Conservation (phyloP, 805 yeast species). For the Candida sphagnicola region DNA sequence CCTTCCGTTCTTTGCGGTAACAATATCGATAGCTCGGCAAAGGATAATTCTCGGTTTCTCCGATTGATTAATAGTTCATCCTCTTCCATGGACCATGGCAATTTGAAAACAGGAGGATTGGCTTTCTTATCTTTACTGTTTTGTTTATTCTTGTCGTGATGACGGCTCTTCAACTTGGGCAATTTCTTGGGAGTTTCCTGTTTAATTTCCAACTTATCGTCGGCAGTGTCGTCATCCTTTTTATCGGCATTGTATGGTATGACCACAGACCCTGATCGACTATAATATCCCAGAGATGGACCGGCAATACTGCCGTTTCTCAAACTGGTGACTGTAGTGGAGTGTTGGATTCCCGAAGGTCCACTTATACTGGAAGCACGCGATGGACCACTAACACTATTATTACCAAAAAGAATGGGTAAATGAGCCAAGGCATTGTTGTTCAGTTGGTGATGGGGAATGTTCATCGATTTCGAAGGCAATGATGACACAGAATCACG, state of each 20-base stretch:
- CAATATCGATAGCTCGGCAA: constrained; percentile 70
- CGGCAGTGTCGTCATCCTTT: constrained; percentile 19
- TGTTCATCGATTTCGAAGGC: constrained; percentile 44
- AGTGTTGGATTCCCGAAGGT: constrained; percentile 30
- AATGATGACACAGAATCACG: constrained; percentile 39
- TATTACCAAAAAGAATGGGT: constrained; percentile 40
- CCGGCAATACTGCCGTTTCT: constrained; percentile 38
- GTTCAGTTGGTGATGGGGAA: constrained; percentile 42
- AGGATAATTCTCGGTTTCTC: constrained; percentile 53
- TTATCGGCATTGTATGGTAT: constrained; percentile 29
- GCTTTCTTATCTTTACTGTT: constrained; percentile 4
- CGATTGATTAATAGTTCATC: constrained; percentile 61
- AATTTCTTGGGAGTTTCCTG: constrained; percentile 2
- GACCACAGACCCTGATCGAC: constrained; percentile 36
- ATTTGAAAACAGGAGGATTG: constrained; percentile 18
- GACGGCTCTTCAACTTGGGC: constrained; percentile 6
- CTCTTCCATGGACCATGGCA: constrained; percentile 62
- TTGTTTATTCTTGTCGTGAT: constrained; percentile 2
- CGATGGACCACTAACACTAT: constrained; percentile 38
- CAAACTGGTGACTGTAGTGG: constrained; percentile 35
- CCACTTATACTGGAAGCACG: constrained; percentile 35
- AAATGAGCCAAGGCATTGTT: constrained; percentile 38
- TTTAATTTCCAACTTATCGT: constrained; percentile 7
- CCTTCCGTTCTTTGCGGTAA: constrained; percentile 69
- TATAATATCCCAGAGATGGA: constrained; percentile 25